These are phyloP conservation scores for Candida boleticola DNA, from an alignment of 805 yeast genomes.

Conservation along the genomic window DNA sequence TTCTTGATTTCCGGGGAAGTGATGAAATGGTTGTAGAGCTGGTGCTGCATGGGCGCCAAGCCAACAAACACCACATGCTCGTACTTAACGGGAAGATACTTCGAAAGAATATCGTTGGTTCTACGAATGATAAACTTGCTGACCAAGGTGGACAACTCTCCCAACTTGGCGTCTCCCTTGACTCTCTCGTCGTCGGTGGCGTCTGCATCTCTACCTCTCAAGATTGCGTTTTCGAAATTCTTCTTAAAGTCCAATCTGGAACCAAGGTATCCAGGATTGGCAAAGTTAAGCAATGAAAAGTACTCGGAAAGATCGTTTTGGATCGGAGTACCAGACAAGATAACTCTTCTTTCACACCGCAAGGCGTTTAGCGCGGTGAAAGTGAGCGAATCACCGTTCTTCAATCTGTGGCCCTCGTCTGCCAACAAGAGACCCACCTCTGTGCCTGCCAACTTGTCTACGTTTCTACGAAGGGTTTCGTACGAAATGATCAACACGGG, in stretches of 20 bases:
- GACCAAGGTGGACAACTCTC: slow-evolving; percentile 71
- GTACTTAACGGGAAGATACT: slow-evolving; percentile 91
- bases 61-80: slow-evolving; percentile 96
- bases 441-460: slow-evolving; percentile 66
- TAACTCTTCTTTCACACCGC: slow-evolving; percentile 83
- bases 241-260: slow-evolving; percentile 79
- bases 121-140: slow-evolving; percentile 90
- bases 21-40: slow-evolving; percentile 69
- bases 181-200: slow-evolving; percentile 78
- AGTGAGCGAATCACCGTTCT: slow-evolving; percentile 85
- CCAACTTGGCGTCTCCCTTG: slow-evolving; percentile 66
- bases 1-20: slow-evolving; percentile 75
- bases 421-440: slow-evolving; percentile 83
- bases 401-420: slow-evolving; percentile 44
- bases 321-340: slow-evolving; percentile 93
- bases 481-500: slow-evolving; percentile 94
- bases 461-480: slow-evolving; percentile 87
- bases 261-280: slow-evolving; percentile 92
- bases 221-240: slow-evolving; percentile 76
- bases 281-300: slow-evolving; percentile 84
- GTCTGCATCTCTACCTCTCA: slow-evolving; percentile 84
- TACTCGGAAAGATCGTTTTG: slow-evolving; percentile 95
- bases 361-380: slow-evolving; percentile 84
- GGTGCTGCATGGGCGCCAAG: slow-evolving; percentile 71
- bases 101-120: slow-evolving; percentile 90